Percentiles rank a stretch among this genome's conserved stretches.
These are phyloP conservation scores for Globisporangium spiculum DNA, from an alignment of 352 stramenopile species.

Conservation along the genomic window DNA sequence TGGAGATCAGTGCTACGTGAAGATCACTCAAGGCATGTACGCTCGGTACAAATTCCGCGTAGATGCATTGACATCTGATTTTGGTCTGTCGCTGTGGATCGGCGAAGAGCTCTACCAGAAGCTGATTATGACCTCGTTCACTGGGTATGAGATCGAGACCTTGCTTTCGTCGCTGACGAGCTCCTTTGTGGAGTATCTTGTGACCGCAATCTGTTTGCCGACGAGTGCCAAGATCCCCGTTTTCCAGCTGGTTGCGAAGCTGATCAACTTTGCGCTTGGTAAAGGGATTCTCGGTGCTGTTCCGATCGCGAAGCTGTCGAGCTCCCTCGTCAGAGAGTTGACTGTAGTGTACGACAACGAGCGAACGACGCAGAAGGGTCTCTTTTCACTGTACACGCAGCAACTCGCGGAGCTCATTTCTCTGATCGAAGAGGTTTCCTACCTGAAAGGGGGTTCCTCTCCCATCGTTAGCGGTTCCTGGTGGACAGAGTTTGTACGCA, in stretches of 20 bases:
- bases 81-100: slow-evolving; percentile 74
- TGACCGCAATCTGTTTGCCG: slow-evolving; percentile 32
- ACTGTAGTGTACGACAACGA: slow-evolving; percentile 65
- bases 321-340: slow-evolving; percentile 43
- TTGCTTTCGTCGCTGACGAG: slow-evolving; percentile 50
- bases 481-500: slow-evolving; percentile 60
- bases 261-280: slow-evolving; percentile 65
- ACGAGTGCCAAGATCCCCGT: slow-evolving; percentile 47
- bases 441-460: slow-evolving; percentile 46
- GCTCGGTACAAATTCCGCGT: slow-evolving; percentile 82
- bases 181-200: slow-evolving; percentile 47
- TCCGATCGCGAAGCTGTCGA: slow-evolving; percentile 55
- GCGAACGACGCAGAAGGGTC: slow-evolving; percentile 48
- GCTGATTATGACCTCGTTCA: slow-evolving; percentile 44
- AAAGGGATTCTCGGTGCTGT: slow-evolving; percentile 51
- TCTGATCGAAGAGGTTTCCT: slow-evolving; percentile 57
- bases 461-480: slow-evolving; percentile 39
- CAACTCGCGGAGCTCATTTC: slow-evolving; percentile 63
- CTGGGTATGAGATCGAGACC: slow-evolving; percentile 59
- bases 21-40: slow-evolving; percentile 57
- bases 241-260: slow-evolving; percentile 51
- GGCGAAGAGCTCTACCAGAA: slow-evolving; percentile 66
- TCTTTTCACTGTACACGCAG: slow-evolving; percentile 68
- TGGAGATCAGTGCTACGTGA: slow-evolving; percentile 63
- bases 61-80: slow-evolving; percentile 60